phyloP scores from a whole-genome alignment of 2,329 filamentous ascomycete species.

The Hypoxylon sp. region DNA sequence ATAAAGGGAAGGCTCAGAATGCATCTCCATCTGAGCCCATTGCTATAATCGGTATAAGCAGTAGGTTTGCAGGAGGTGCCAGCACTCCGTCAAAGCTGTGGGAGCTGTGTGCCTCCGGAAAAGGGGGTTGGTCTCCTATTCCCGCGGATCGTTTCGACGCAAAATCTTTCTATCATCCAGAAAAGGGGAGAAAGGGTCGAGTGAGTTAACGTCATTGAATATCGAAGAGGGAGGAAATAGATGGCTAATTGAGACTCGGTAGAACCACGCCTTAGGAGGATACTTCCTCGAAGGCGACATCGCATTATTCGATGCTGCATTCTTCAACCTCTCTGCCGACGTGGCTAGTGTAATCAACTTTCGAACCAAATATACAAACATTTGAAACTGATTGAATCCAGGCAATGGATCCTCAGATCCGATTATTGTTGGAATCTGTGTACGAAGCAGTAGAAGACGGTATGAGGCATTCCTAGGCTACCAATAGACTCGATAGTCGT shows the following conservation, averaged over 20 bases:
- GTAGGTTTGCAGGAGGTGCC: slow-evolving; percentile 28
- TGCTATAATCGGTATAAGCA: not conserved
- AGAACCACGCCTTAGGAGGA: slow-evolving; percentile 38
- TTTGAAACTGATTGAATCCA: slow-evolving; percentile 1
- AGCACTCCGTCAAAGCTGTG: slow-evolving; percentile 46
- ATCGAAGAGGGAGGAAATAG: not conserved
- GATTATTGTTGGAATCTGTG: slow-evolving; percentile 51
- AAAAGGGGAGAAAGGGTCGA: slow-evolving; percentile 44
- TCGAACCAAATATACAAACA: not conserved
- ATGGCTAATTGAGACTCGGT: not conserved
- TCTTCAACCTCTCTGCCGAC: slow-evolving; percentile 51
- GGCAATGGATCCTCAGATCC: slow-evolving; percentile 56
- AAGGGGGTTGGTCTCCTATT: slow-evolving; percentile 46
- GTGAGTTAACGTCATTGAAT: not conserved
- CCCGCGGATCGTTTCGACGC: slow-evolving; percentile 44
- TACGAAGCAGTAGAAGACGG: slow-evolving; percentile 44
- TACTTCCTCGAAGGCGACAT: slow-evolving; percentile 55
- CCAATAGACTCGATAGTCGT: not conserved
- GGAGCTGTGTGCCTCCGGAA: slow-evolving; percentile 46
- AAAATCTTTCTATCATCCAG: slow-evolving; percentile 40
- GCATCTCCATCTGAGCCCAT: not conserved
- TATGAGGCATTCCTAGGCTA: not conserved
- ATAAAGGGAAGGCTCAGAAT: not conserved
- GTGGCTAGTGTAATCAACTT: slow-evolving; percentile 2
- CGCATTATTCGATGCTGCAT: slow-evolving; percentile 55